Percentiles rank a stretch among this genome's conserved stretches.
Evolutionary conservation across 352 stramenopile genomes (phyloP).

Genomic region (Ophiocytium majus): DNA sequence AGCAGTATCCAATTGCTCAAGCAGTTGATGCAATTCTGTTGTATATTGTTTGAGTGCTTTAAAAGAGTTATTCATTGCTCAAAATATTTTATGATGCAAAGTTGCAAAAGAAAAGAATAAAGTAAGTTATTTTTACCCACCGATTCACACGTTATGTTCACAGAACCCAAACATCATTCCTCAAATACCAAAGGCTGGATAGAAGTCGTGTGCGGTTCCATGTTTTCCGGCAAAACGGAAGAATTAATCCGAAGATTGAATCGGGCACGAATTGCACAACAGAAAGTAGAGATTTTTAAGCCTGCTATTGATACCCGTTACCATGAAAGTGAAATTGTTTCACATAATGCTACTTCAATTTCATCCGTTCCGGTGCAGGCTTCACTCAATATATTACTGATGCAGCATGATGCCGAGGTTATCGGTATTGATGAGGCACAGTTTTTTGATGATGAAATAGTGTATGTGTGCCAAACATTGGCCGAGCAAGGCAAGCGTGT

Average conservation of each 20-base stretch:
- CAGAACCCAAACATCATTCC: too few relatives aligned
- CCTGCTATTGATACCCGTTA: not conserved
- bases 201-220: not conserved
- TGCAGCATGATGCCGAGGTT: not conserved
- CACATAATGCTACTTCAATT: not conserved
- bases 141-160: too few relatives aligned
- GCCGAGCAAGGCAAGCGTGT: not conserved
- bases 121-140: too few relatives aligned
- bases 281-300: conserved; percentile 11
- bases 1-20: too few relatives aligned
- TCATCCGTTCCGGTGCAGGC: not conserved
- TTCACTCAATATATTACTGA: not conserved
- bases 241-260: not conserved
- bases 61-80: too few relatives aligned
- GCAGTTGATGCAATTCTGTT: too few relatives aligned
- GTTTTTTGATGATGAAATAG: not conserved
- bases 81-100: too few relatives aligned
- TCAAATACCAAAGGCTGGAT: not conserved
- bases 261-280: not conserved
- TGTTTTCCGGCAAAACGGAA: conserved; percentile 11
- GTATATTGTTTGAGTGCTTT: too few relatives aligned
- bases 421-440: not conserved
- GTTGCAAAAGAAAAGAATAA: too few relatives aligned
- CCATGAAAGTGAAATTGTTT: not conserved
- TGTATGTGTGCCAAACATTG: not conserved